Percentiles rank a stretch among this genome's conserved stretches.
Evolutionary conservation across 2,329 filamentous ascomycete genomes (phyloP).

Genomic region (Xylaria polymorpha): DNA sequence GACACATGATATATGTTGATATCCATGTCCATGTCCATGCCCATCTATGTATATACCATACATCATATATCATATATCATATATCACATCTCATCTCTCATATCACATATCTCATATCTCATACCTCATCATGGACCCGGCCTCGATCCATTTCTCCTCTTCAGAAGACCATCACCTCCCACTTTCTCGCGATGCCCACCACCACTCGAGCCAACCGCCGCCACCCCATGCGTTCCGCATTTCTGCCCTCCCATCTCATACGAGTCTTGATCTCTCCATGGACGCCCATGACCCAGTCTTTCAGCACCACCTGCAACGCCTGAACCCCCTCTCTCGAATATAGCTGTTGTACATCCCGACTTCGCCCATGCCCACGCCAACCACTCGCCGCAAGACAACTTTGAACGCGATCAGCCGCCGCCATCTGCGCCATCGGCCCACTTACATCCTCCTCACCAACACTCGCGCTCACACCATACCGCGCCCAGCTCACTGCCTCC

Average conservation of each 20-base stretch:
- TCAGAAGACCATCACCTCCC: constrained; percentile 36
- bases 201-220: constrained; percentile 38
- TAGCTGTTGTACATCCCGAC: constrained; percentile 50
- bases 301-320: constrained; percentile 49
- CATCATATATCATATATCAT: not conserved
- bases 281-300: constrained; percentile 54
- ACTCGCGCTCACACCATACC: constrained; percentile 36
- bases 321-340: constrained; percentile 51
- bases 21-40: not conserved
- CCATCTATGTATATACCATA: not conserved
- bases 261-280: constrained; percentile 55
- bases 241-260: constrained; percentile 50
- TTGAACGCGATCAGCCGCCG: constrained; percentile 50
- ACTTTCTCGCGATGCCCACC: constrained; percentile 43
- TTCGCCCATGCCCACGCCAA: constrained; percentile 37
- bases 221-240: constrained; percentile 43
- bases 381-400: constrained; percentile 45
- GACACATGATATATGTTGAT: constrained; percentile 3
- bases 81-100: too few relatives aligned
- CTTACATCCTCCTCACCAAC: constrained; percentile 37
- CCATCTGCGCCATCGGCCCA: constrained; percentile 40
- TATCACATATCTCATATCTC: not conserved
- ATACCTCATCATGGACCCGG: constrained; percentile 44
- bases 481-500: constrained; percentile 50
- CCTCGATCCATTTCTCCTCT: constrained; percentile 43